Base-by-base conservation (phyloP, 805 yeast species). In the Nakazawaea holstii region DNA sequence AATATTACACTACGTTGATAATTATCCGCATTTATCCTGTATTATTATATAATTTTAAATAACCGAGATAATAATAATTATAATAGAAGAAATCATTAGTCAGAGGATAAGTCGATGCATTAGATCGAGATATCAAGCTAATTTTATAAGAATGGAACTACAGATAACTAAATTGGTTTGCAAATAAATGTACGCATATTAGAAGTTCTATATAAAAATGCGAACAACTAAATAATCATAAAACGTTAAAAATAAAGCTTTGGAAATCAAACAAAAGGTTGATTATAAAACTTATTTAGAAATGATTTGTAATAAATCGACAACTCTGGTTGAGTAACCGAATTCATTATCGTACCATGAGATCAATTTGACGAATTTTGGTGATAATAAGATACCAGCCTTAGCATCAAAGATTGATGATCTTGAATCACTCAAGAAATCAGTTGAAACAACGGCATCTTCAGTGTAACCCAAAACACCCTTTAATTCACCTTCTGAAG, bases 271-370 rank as follows among this genome's bases (percentile, higher is more conserved):
- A 6, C 33, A 30, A 11, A 30, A 30, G 11, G 32, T 11, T 30
- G n/a, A 30, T 30, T 30, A 30, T 30, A n/a, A 33, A 33, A 32
- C 37, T 37, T 43, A 43, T 37, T 79, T 76, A 59, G 95, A 92
- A 66, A 86, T 82, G 77, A 79, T 83, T 72, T 84, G 82, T 62
- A 88, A 73, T 66, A 89, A 76, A 78, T 89, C 96, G 59, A 89
- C 95, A 59, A 89, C 96, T 80, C 96, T 89, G 74, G 94, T 85
- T 62, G 95, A 86, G 87, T 89, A 89, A 70, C 96, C 96, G 77
- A 70, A 89, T 79, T 89, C 96, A 76, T 89, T 89, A 73, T 89
- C 96, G 82, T 89, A 89, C 96, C 96, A 89, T 53, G 95, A 79
- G 72, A 88, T 77, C 67, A 89, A 79, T 82, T 89, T 89, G 74